Conservation (phyloP, 2,329 filamentous ascomycete genomes). For the Cadophora luteo-olivacea region DNA sequence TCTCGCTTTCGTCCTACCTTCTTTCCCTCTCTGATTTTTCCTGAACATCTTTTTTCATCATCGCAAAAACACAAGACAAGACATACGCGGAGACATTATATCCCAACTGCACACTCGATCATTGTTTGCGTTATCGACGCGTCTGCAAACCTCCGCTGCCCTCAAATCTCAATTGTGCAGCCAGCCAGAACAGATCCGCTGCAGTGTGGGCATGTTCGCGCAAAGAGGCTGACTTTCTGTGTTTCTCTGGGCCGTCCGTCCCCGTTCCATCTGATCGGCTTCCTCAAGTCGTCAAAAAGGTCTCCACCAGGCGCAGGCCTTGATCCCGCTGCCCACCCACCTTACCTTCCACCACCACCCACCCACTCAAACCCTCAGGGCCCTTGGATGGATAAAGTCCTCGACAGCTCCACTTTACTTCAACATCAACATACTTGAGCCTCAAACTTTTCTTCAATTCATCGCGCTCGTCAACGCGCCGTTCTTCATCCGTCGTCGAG, state of each 20-base stretch:
- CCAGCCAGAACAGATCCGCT: not conserved
- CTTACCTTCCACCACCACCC: constrained; percentile 18
- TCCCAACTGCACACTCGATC: not conserved
- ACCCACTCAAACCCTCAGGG: constrained; percentile 26
- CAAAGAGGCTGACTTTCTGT: constrained; percentile 15
- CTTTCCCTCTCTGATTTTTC: constrained; percentile 10
- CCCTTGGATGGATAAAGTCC: constrained; percentile 36
- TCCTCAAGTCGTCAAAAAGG: constrained; percentile 6
- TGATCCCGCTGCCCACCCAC: constrained; percentile 13
- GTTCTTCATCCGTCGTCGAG: not conserved
- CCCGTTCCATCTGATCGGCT: constrained; percentile 12
- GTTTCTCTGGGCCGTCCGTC: constrained; percentile 16
- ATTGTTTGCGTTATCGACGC: not conserved
- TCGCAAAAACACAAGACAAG: not conserved
- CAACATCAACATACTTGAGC: constrained; percentile 35
- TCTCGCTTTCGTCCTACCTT: constrained; percentile 2
- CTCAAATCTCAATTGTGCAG: not conserved
- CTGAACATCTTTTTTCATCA: constrained; percentile 2
- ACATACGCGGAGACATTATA: constrained; percentile 1
- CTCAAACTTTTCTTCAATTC: constrained; percentile 21
- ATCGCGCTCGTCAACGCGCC: constrained; percentile 14
- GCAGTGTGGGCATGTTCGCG: constrained; percentile 16
- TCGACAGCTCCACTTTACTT: constrained; percentile 36
- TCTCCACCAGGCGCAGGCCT: constrained; percentile 14
- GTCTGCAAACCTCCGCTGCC: not conserved